Evolutionary conservation across 1,284 basidiomycete species (phyloP), one percentile per base, ranked within the genome.

Genomic region (Boletus semigastroideus): DNA sequence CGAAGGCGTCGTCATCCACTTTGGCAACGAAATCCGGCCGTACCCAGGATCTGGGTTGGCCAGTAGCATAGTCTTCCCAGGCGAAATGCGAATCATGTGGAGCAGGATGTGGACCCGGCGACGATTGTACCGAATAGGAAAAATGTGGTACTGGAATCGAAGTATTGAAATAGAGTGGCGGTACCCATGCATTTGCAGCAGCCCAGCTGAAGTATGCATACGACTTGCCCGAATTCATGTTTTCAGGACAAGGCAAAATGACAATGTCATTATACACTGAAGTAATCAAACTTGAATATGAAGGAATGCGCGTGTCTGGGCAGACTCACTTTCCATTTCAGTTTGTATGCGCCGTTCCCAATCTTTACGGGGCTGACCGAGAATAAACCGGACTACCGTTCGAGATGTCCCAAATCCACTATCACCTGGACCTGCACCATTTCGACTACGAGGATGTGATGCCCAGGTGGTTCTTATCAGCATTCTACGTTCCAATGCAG

Each of bases 1-100:
- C 83, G 65, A 98, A 96, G 12, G 92, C 83, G 68, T 98, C 94
- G 63, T 98, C 94, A 68, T 98, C 94, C 1, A 89, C 90, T 73
- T 98, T 98, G 60, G 90, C 83, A 36, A 98, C 84, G 63, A 86
- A 97, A 65, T 96, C 91, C 10, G 93, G 92, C 37, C 84, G 78
- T 11, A 88, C 84, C 90, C 90, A 92, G 10, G 78, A 74, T 38
- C 65, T 71, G 3, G 78, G 73, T 54, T 62, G 62, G 22, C 68
- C 72, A 2, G 74, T 68, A 19, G 62, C 67, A 44, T 76, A 70
- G 60, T 87, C 83, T 49, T 74, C 70, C 69, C 79, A 81, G 6
- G 82, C 82, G 17, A 74, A 64, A 25, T 73, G 61, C 19, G 87
- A 78, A 62, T 91, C 88, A 53, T 91, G 88, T 30, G 78, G 74